Evolutionary conservation across 495 filamentous ascomycete species (phyloP).

Genomic region (Aspergillus taichungensis): DNA sequence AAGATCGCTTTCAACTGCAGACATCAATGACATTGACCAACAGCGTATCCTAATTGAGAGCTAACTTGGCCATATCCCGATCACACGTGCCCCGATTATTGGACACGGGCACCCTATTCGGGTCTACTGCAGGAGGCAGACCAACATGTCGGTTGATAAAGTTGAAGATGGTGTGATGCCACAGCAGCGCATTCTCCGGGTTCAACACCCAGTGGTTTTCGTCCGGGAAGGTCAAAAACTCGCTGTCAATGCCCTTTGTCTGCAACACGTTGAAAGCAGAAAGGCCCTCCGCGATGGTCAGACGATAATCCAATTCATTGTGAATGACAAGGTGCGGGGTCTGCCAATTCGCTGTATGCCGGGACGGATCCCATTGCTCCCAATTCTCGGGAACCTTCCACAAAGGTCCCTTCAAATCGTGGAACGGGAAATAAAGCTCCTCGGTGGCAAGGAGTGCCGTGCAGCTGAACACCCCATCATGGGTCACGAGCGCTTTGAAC

Average conservation of each 20-base stretch:
- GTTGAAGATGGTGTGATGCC: constrained; percentile 80
- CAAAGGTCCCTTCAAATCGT: constrained; percentile 72
- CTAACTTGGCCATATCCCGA: constrained; percentile 13
- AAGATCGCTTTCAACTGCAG: constrained; percentile 2
- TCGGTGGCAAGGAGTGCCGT: constrained; percentile 66
- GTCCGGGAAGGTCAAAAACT: constrained; percentile 73
- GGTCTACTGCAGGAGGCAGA: constrained; percentile 22
- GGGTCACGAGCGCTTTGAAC: constrained; percentile 84
- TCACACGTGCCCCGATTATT: constrained; percentile 4
- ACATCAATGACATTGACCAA: neutral
- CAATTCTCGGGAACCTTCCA: constrained; percentile 67
- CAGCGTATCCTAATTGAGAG: constrained; percentile 6
- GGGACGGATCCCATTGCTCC: constrained; percentile 74
- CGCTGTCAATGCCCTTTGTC: constrained; percentile 40
- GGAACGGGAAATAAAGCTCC: constrained; percentile 82
- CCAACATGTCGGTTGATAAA: constrained; percentile 85
- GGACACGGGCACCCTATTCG: constrained; percentile 3
- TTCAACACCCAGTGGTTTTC: constrained; percentile 85
- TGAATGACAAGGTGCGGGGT: constrained; percentile 89
- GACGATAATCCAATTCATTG: constrained; percentile 82
- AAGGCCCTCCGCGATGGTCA: constrained; percentile 76
- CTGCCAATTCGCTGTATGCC: constrained; percentile 60
- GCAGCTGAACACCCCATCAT: constrained; percentile 84
- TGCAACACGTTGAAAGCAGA: constrained; percentile 87
- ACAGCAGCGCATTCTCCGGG: constrained; percentile 81